Evolutionary conservation across 495 filamentous ascomycete genomes (phyloP).

Genomic region (Darksidea phi): DNA sequence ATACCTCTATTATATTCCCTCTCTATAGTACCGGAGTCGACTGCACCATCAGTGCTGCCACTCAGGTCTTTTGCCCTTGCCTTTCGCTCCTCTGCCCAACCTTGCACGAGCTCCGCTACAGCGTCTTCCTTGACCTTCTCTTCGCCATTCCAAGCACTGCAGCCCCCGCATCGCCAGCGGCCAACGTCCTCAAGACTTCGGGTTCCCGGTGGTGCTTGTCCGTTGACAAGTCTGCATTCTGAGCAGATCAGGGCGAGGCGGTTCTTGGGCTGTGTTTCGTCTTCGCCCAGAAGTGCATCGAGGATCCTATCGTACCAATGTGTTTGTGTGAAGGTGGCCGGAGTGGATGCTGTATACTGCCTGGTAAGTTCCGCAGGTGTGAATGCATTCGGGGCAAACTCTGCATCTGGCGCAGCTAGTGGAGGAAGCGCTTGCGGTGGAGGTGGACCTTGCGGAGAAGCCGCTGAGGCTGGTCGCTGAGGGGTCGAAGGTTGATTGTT

Average conservation of each 20-base stretch:
- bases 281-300: conserved; percentile 89
- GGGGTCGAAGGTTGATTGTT: conserved; percentile 28
- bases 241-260: conserved; percentile 83
- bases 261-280: conserved; percentile 90
- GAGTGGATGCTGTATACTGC: conserved; percentile 50
- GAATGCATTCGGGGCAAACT: conserved; percentile 64
- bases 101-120: conserved; percentile 22
- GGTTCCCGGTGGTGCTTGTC: conserved; percentile 87
- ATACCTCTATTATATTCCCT: conserved; percentile 13
- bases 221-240: conserved; percentile 86
- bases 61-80: conserved; percentile 10
- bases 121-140: conserved; percentile 49
- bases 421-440: not conserved
- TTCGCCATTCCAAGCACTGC: conserved; percentile 79
- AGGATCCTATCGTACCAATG: conserved; percentile 94
- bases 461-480: conserved; percentile 25
- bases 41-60: conserved; percentile 14
- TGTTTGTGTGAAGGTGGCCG: conserved; percentile 51
- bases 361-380: conserved; percentile 35
- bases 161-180: conserved; percentile 83
- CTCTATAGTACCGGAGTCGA: conserved; percentile 22
- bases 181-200: conserved; percentile 77
- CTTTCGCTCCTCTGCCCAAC: conserved; percentile 22
- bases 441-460: conserved; percentile 29
- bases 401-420: conserved; percentile 36